Percentiles rank a stretch among this genome's conserved stretches.
phyloP scores from a whole-genome alignment of 352 stramenopile genomes.

The Phytophthora brassicae region DNA sequence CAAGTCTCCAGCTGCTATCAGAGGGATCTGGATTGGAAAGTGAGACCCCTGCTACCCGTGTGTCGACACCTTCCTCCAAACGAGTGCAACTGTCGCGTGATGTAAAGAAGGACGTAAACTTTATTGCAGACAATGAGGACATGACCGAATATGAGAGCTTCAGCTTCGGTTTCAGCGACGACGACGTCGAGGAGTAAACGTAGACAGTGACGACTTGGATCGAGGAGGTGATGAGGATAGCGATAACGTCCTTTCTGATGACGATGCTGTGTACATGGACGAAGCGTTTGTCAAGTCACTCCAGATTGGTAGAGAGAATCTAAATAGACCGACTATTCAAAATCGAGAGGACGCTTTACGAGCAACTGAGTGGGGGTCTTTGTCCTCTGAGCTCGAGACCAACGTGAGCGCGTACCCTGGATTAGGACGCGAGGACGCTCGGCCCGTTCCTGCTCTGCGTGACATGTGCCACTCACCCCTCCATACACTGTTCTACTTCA shows the following conservation, averaged over 20 bases:
- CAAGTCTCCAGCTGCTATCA: not conserved
- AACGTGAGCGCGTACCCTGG: too few relatives aligned
- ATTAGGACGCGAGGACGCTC: too few relatives aligned
- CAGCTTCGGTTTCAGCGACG: not conserved
- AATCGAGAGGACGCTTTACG: not conserved
- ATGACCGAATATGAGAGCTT: slow-evolving; percentile 1
- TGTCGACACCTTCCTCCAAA: too few relatives aligned
- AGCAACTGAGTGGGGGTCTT: not conserved
- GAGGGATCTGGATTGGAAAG: not conserved
- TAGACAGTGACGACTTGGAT: not conserved
- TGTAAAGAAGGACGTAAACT: slow-evolving; percentile 7
- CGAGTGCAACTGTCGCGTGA: too few relatives aligned
- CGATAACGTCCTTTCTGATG: not conserved
- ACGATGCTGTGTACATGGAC: not conserved
- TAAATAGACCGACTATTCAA: not conserved
- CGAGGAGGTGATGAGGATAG: too few relatives aligned
- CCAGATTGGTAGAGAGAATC: not conserved
- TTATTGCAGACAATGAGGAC: not conserved
- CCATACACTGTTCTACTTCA: not conserved
- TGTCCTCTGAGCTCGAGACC: not conserved
- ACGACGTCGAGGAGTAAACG: not conserved
- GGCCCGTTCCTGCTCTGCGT: too few relatives aligned
- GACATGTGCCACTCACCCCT: not conserved
- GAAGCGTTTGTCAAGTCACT: not conserved
- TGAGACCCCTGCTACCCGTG: not conserved